Evolutionary conservation across 2,329 filamentous ascomycete genomes (phyloP), one percentile per base, ranked within the genome.

Genomic region (Ceratocystis destructans): DNA sequence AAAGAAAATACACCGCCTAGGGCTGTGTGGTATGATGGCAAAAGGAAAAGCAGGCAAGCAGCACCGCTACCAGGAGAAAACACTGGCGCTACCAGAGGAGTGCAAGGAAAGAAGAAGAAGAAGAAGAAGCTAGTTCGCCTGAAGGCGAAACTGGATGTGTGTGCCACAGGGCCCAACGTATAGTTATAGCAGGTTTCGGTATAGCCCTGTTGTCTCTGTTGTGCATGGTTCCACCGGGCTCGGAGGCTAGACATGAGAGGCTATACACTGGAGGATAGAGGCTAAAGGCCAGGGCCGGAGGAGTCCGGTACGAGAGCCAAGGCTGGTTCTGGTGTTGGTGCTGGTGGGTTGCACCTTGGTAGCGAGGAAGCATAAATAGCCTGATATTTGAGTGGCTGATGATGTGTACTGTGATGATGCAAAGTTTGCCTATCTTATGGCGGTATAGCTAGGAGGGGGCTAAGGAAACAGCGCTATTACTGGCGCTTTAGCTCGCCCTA

Each of bases 151-250:
- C 15, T 25, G 25, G 31, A 1, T 31, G 20, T 22, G 25, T 57
- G 53, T 57, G 15, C 33, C 53, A 57, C 22, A 31, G 53, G 22
- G 12, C 28, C 12, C 28, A 20, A 57, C 12, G 22, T 28, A 57
- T 28, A 7, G 17, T 22, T 28, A 57, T 57, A 57, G 31, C 17
- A 57, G 22, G 22, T 31, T 57, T 57, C 53, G 53, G 53, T 57
- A 57, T 63, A 63, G 61, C 61, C 61, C 22, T 63, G 61, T 31
- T 63, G 37, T 22, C n/a, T 46, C 20, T 63, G 53, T 22, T 17
- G 53, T 57, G 25, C 53, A 57, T 28, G 53, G 53, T 57, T 57
- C 25, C 53, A 31, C 53, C 22, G 53, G 31, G 12, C 53, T 5
- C 22, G 17, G 53, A 28, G 10, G 28, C 28, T 41, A 31, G 53